phyloP scores from a whole-genome alignment of 2,329 filamentous ascomycete species.

The Cladosporium austrohemisphaericum region DNA sequence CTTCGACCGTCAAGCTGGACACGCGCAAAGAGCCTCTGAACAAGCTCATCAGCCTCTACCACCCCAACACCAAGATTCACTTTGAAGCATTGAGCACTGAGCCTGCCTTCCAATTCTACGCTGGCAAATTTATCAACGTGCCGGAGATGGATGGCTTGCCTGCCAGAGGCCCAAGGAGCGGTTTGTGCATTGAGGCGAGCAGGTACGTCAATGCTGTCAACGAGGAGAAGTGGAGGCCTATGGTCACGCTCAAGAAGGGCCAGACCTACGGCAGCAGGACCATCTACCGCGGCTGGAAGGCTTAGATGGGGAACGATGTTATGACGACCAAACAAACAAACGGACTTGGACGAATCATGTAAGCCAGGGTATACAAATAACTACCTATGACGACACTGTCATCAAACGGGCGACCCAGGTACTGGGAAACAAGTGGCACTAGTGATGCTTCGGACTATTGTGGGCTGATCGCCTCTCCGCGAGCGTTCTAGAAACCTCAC shows the following conservation, averaged over 20 bases:
- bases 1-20: slow-evolving; percentile 49
- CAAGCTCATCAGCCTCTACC: slow-evolving; percentile 67
- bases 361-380: background rate
- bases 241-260: slow-evolving; percentile 79
- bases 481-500: too few species aligned
- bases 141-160: slow-evolving; percentile 55
- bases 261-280: slow-evolving; percentile 76
- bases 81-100: slow-evolving; percentile 88
- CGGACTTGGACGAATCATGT: background rate
- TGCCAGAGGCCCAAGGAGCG: slow-evolving; percentile 64
- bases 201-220: slow-evolving; percentile 88
- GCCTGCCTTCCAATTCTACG: slow-evolving; percentile 96
- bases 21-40: slow-evolving; percentile 56
- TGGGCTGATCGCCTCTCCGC: too few species aligned
- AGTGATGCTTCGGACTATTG: too few species aligned
- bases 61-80: slow-evolving; percentile 70
- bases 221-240: slow-evolving; percentile 70
- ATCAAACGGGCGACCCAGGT: background rate
- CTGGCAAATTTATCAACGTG: slow-evolving; percentile 78
- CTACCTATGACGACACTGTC: background rate
- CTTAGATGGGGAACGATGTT: slow-evolving; percentile 25
- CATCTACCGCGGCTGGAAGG: slow-evolving; percentile 82
- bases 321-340: background rate
- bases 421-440: background rate
- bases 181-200: slow-evolving; percentile 89